phyloP scores from a whole-genome alignment of 2,329 filamentous ascomycete species.

The Colletotrichum chrysophilum region DNA sequence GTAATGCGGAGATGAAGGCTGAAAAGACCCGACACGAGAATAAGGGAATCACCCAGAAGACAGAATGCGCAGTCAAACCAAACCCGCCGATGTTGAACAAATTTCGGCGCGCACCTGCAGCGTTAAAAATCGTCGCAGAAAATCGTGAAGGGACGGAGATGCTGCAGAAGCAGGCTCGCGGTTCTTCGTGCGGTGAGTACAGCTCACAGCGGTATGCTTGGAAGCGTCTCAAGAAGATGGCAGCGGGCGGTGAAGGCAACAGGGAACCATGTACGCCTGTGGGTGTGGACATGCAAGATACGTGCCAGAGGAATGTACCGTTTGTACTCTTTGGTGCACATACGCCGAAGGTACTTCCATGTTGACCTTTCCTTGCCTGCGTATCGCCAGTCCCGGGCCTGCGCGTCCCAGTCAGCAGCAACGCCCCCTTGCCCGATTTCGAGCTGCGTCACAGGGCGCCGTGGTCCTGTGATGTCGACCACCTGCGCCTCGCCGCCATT shows the following conservation, averaged over 20 bases:
- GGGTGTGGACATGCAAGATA: neutral
- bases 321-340: neutral
- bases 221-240: neutral
- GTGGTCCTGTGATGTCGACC: slow-evolving; percentile 21
- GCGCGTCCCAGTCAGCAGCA: neutral
- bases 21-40: neutral
- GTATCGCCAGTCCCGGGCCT: neutral
- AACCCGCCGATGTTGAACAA: neutral
- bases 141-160: neutral
- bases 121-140: neutral
- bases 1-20: neutral
- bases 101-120: neutral
- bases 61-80: neutral
- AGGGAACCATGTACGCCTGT: neutral
- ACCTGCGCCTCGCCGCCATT: slow-evolving; percentile 14
- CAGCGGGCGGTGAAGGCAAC: neutral
- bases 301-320: neutral
- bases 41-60: neutral
- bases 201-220: neutral
- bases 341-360: neutral
- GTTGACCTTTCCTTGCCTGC: neutral
- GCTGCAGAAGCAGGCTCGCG: neutral
- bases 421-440: neutral
- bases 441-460: slow-evolving; percentile 12
- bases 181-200: neutral